Conservation (phyloP, 1,284 basidiomycete species). For the Xanthoconium separans region DNA sequence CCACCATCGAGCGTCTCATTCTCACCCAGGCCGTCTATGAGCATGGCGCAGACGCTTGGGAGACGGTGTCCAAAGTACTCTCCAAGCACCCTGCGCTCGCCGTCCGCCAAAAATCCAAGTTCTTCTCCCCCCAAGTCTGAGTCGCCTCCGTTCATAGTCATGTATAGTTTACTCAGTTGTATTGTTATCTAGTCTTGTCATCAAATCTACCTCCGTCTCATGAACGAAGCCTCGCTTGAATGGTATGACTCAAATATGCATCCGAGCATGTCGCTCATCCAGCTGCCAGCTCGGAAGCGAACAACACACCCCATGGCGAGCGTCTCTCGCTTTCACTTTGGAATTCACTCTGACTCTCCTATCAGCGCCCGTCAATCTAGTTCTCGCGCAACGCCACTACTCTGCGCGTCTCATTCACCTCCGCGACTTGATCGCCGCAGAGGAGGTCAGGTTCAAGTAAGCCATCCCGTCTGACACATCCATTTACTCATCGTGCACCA, state of each 20-base stretch:
- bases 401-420: conserved; percentile 68
- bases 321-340: background rate
- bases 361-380: conserved; percentile 53
- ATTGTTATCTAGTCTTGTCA: conserved; percentile 57
- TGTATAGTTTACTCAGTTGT: conserved; percentile 21
- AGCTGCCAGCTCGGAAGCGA: conserved; percentile 40
- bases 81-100: conserved; percentile 64
- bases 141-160: conserved; percentile 27
- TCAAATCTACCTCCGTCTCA: conserved; percentile 61
- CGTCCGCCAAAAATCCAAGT: conserved; percentile 48
- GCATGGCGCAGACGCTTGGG: conserved; percentile 76
- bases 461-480: conserved; percentile 4
- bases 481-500: conserved; percentile 24
- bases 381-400: conserved; percentile 75
- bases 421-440: conserved; percentile 60
- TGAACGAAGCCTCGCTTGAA: conserved; percentile 67
- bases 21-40: conserved; percentile 86
- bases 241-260: conserved; percentile 44
- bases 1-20: conserved; percentile 65
- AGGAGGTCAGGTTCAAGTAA: conserved; percentile 81
- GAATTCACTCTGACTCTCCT: background rate
- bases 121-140: conserved; percentile 64
- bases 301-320: conserved; percentile 41
- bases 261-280: conserved; percentile 13
- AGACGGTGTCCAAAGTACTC: conserved; percentile 63